These are phyloP conservation scores for Amniculicola lignicola DNA, from an alignment of 495 filamentous ascomycete genomes.

Conservation along the genomic window DNA sequence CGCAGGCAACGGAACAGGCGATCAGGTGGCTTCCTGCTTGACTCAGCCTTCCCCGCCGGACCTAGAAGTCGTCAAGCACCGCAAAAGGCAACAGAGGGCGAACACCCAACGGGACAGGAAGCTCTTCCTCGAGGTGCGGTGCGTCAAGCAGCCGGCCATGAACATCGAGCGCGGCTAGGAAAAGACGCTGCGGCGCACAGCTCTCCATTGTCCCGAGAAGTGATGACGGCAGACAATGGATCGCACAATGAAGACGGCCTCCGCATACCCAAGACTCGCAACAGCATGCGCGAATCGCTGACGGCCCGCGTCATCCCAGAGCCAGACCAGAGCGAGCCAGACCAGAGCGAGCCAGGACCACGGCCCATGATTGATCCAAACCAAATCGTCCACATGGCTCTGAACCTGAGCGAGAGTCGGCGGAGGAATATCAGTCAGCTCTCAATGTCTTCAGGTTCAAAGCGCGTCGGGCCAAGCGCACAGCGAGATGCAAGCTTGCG, in stretches of 20 bases:
- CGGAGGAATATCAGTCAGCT: conserved; percentile 50
- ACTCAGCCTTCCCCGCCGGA: conserved; percentile 28
- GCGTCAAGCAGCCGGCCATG: conserved; percentile 1
- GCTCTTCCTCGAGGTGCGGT: background rate
- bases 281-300: background rate
- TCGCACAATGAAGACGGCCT: background rate
- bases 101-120: conserved; percentile 24
- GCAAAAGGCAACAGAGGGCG: background rate
- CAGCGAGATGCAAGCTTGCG: conserved; percentile 35
- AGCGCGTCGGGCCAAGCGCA: conserved; percentile 50
- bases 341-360: background rate
- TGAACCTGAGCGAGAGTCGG: conserved; percentile 83
- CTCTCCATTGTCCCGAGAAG: conserved; percentile 36
- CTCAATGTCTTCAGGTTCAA: conserved; percentile 45
- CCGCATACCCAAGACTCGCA: conserved; percentile 19
- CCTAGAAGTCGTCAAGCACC: conserved; percentile 16
- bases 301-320: background rate
- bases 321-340: background rate
- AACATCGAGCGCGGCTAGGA: conserved; percentile 2
- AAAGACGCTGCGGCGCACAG: conserved; percentile 12
- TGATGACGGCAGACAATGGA: conserved; percentile 10
- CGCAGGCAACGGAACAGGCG: conserved; percentile 23
- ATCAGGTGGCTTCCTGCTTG: conserved; percentile 41
- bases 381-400: conserved; percentile 85
- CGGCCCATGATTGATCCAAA: conserved; percentile 58